phyloP scores from a whole-genome alignment of 805 yeast genomes.

The Ogataea pilisensis region DNA sequence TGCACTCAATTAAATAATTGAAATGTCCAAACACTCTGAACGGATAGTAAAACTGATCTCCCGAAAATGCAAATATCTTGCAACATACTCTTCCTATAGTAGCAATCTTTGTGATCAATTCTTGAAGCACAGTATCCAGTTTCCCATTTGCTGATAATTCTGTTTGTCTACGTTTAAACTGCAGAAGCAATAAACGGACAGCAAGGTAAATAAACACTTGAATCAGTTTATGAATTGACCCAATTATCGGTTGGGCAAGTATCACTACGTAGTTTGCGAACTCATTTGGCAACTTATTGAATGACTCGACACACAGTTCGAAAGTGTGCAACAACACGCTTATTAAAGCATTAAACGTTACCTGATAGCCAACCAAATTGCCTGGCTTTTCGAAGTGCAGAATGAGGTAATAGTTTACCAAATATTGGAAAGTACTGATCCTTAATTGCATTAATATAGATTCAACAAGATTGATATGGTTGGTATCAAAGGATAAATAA shows the following conservation, averaged over 20 bases:
- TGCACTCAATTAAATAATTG: slow-evolving; percentile 12
- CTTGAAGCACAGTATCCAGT: neutral
- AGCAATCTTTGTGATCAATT: slow-evolving; percentile 1
- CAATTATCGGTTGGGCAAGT: slow-evolving; percentile 7
- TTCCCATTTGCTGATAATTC: neutral
- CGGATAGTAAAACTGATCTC: slow-evolving; percentile 19
- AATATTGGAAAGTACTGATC: slow-evolving; percentile 11
- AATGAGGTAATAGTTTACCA: slow-evolving; percentile 16
- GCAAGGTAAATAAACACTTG: slow-evolving; percentile 12
- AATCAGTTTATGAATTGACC: slow-evolving; percentile 8
- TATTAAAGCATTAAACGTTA: slow-evolving; percentile 2
- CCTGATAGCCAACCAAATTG: slow-evolving; percentile 3
- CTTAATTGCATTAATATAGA: slow-evolving; percentile 2
- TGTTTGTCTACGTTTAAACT: slow-evolving; percentile 1
- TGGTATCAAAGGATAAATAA: neutral
- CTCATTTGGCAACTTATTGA: slow-evolving; percentile 5
- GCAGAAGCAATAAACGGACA: slow-evolving; percentile 8
- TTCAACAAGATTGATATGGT: slow-evolving; percentile 1
- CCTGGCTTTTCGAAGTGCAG: slow-evolving; percentile 15
- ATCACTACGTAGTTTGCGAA: slow-evolving; percentile 7
- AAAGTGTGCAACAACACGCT: slow-evolving; percentile 2
- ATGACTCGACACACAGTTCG: slow-evolving; percentile 4
- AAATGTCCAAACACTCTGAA: slow-evolving; percentile 10
- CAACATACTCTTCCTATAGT: slow-evolving; percentile 8
- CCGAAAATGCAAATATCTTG: slow-evolving; percentile 12